Percentiles rank a stretch among this genome's conserved stretches.
These are phyloP conservation scores for Trichopus zeylanicus DNA, from an alignment of 116 monocot genomes.

Conservation along the genomic window DNA sequence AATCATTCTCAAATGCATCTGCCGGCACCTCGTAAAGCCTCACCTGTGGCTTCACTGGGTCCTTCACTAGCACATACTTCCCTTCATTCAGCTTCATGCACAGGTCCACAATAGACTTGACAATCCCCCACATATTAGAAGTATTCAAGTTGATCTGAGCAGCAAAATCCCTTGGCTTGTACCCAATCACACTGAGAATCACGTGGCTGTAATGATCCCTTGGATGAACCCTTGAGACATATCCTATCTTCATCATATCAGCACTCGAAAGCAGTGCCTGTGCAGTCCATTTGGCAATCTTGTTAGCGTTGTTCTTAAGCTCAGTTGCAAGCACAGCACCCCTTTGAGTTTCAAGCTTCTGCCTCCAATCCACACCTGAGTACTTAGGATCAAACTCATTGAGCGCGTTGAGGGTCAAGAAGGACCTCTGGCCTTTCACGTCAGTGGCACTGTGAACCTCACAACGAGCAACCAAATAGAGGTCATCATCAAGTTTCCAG, in stretches of 20 bases:
- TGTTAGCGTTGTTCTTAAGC: conserved; percentile 96
- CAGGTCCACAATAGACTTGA: conserved; percentile 86
- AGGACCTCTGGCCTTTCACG: conserved; percentile 58
- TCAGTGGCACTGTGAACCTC: conserved; percentile 78
- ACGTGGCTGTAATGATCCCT: conserved; percentile 85
- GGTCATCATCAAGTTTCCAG: conserved; percentile 93
- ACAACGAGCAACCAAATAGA: conserved; percentile 72
- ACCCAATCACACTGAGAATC: conserved; percentile 77
- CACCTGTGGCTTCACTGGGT: conserved; percentile 86
- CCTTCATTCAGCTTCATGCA: conserved; percentile 92
- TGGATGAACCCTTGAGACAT: conserved; percentile 80
- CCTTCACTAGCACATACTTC: conserved; percentile 96
- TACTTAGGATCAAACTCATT: conserved; percentile 95
- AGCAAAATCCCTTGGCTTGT: conserved; percentile 91
- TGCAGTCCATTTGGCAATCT: conserved; percentile 92
- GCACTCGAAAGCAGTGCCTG: conserved; percentile 85
- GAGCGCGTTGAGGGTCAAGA: conserved; percentile 82
- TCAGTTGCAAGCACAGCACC: conserved; percentile 95
- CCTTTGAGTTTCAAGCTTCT: conserved; percentile 94
- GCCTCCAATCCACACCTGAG: conserved; percentile 88
- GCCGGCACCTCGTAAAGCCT: conserved; percentile 90
- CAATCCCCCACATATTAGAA: conserved; percentile 93
- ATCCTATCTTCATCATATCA: conserved; percentile 95
- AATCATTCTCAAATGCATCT: conserved; percentile 98
- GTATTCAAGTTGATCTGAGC: conserved; percentile 92